Percentiles rank a stretch among this genome's conserved stretches.
Evolutionary conservation across 768 basidiomycete genomes (phyloP).

Genomic region (Rhizopogon sp.): DNA sequence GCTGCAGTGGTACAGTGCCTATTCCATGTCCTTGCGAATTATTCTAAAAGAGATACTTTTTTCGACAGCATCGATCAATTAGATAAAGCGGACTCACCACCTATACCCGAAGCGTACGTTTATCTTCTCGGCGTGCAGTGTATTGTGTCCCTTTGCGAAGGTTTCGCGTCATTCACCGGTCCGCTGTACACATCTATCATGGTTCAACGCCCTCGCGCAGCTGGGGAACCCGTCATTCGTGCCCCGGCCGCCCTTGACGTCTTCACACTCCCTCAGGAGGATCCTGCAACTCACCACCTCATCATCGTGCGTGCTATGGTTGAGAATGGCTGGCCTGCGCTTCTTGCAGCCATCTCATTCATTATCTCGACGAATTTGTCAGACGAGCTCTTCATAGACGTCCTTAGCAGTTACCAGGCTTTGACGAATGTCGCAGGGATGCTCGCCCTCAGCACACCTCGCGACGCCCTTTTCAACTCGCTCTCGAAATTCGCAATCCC

Average conservation of each 20-base stretch:
- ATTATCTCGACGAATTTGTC: conserved; percentile 88
- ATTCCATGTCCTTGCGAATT: not conserved
- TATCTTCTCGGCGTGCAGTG: conserved; percentile 91
- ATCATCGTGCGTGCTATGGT: conserved; percentile 71
- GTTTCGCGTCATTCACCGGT: conserved; percentile 68
- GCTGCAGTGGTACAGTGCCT: conserved; percentile 70
- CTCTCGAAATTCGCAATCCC: conserved; percentile 94
- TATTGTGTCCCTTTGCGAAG: conserved; percentile 80
- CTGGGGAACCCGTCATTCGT: conserved; percentile 60
- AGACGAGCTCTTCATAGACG: conserved; percentile 86
- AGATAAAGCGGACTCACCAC: conserved; percentile 93
- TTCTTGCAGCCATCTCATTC: conserved; percentile 87
- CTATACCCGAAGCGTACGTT: conserved; percentile 90
- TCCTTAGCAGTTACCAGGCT: conserved; percentile 75
- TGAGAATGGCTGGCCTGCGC: conserved; percentile 85
- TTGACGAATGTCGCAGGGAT: conserved; percentile 87
- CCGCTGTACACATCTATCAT: conserved; percentile 73
- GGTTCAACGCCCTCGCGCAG: conserved; percentile 56
- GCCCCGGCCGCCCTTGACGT: conserved; percentile 74
- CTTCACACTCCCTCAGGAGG: conserved; percentile 46
- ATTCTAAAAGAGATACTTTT: not conserved
- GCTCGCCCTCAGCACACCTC: conserved; percentile 79
- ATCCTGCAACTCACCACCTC: conserved; percentile 53
- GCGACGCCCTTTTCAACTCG: conserved; percentile 89
- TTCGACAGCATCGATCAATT: conserved; percentile 86